phyloP scores from a whole-genome alignment of 306 rosid species.

The Cicer bijugum region DNA sequence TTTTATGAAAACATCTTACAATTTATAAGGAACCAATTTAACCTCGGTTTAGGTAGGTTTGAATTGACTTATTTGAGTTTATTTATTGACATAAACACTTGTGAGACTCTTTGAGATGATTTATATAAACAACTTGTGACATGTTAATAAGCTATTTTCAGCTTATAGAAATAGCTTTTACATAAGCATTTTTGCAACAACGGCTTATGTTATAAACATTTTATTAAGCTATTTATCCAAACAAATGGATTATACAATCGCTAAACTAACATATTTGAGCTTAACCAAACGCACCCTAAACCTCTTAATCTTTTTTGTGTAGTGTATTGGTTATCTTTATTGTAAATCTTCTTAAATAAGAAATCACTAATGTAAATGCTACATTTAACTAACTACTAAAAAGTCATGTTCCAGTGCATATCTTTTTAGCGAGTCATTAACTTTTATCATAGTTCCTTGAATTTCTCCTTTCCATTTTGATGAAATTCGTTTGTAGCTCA shows the following conservation, averaged over 20 bases:
- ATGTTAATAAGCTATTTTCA: neutral
- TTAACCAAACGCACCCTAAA: neutral
- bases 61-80: neutral
- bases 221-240: no score
- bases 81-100: neutral
- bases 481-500: constrained; percentile 15
- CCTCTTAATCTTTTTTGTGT: neutral
- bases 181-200: neutral
- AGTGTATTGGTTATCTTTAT: neutral
- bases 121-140: neutral
- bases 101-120: neutral
- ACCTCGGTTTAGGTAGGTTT: no score
- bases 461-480: constrained; percentile 14
- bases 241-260: no score
- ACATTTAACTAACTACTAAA: neutral
- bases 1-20: neutral
- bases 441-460: neutral
- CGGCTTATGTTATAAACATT: neutral
- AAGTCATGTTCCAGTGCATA: neutral
- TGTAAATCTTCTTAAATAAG: neutral
- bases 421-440: neutral
- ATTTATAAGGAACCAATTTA: neutral
- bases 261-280: neutral
- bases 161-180: neutral
- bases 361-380: neutral